Evolutionary conservation across 495 filamentous ascomycete species (phyloP).

Genomic region (Chaetomium fimeti): DNA sequence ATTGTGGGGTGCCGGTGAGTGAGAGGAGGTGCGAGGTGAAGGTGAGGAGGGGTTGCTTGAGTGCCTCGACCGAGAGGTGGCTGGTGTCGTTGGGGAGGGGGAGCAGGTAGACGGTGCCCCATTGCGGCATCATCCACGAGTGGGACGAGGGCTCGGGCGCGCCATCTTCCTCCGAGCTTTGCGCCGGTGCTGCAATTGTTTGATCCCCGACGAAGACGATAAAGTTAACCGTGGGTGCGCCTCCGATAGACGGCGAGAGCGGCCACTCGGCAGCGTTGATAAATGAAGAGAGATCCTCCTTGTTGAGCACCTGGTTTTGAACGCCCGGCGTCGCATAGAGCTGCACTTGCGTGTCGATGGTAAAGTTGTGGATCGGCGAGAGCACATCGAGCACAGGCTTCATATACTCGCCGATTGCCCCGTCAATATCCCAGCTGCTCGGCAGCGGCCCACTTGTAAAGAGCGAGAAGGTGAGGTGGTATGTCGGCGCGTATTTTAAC

Average conservation of each 20-base stretch:
- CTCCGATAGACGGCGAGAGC: conserved; percentile 87
- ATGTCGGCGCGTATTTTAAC: conserved; percentile 88
- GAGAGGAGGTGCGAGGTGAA: conserved; percentile 92
- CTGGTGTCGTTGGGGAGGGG: conserved; percentile 54
- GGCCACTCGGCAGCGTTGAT: conserved; percentile 99
- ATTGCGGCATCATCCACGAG: conserved; percentile 94
- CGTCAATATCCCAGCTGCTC: conserved; percentile 88
- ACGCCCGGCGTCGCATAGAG: conserved; percentile 83
- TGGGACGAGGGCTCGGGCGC: conserved; percentile 61
- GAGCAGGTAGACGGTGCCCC: conserved; percentile 87
- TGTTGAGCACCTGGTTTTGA: conserved; percentile 63
- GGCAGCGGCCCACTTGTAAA: conserved; percentile 77
- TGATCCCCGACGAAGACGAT: conserved; percentile 74
- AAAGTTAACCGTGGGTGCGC: conserved; percentile 92
- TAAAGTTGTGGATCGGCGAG: conserved; percentile 86
- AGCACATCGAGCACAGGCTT: conserved; percentile 75
- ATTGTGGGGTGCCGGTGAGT: conserved; percentile 80
- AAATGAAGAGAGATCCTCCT: conserved; percentile 87
- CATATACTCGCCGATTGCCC: conserved; percentile 77
- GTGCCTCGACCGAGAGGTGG: conserved; percentile 47
- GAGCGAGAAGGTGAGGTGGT: conserved; percentile 93
- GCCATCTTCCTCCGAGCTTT: conserved; percentile 55
- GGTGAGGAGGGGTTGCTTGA: conserved; percentile 77
- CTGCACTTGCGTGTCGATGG: conserved; percentile 94
- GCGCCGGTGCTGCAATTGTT: conserved; percentile 38